These are phyloP conservation scores for Hypoxylon sp. DNA, from an alignment of 2,329 filamentous ascomycete species.

Conservation along the genomic window DNA sequence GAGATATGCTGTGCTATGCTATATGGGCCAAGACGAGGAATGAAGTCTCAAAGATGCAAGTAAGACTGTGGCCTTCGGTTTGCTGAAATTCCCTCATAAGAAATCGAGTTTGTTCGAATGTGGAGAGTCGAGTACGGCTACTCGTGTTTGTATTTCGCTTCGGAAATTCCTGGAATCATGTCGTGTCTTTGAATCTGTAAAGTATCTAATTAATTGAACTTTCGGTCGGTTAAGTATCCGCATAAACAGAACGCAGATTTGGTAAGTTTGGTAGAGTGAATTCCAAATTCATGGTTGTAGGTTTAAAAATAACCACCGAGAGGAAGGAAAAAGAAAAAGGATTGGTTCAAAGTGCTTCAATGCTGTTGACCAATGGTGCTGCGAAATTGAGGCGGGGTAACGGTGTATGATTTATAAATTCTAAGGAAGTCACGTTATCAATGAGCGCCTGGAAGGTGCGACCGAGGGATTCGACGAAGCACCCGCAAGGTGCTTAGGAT, in stretches of 20 bases:
- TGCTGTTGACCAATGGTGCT: background rate
- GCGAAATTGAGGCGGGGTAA: background rate
- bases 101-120: background rate
- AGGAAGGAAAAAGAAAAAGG: background rate
- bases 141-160: background rate
- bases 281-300: slow-evolving; percentile 23
- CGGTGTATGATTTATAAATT: background rate
- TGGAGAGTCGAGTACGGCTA: background rate
- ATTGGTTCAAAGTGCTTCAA: background rate
- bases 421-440: background rate
- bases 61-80: slow-evolving; percentile 20
- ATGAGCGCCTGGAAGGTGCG: background rate
- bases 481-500: background rate
- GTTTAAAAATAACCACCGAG: slow-evolving; percentile 43
- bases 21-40: slow-evolving; percentile 14
- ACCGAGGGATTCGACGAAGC: background rate
- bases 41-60: slow-evolving; percentile 21
- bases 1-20: slow-evolving; percentile 9
- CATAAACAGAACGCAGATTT: slow-evolving; percentile 11
- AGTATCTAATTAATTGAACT: slow-evolving; percentile 1
- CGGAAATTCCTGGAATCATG: slow-evolving; percentile 14
- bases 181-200: background rate
- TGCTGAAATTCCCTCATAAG: slow-evolving; percentile 7
- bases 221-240: slow-evolving; percentile 18
- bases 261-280: background rate